phyloP scores from a whole-genome alignment of 108 stramenopile genomes.

The Fragilaria radians region DNA sequence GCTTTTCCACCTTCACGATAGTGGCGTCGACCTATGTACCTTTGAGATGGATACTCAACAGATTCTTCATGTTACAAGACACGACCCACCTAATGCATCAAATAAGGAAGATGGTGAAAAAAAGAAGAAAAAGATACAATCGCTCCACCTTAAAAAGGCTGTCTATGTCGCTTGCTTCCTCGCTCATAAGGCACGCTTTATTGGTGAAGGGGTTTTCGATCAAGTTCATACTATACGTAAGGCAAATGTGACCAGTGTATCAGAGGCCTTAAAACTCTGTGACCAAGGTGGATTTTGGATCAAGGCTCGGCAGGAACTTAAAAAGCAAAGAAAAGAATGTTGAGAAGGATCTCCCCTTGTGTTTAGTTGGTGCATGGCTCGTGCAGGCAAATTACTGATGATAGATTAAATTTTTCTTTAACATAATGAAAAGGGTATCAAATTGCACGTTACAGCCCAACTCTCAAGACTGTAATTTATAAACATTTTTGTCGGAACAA shows the following conservation, averaged over 20 bases:
- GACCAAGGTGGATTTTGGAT: slow-evolving; percentile 28
- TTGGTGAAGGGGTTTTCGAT: slow-evolving; percentile 70
- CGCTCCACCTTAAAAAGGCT: slow-evolving; percentile 58
- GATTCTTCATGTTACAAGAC: slow-evolving; percentile 78
- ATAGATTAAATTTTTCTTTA: too few relatives aligned
- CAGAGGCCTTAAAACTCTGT: slow-evolving; percentile 34
- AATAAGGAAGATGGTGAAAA: slow-evolving; percentile 30
- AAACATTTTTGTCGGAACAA: too few relatives aligned
- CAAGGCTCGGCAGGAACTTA: slow-evolving; percentile 7
- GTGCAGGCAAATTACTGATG: too few relatives aligned
- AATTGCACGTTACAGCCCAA: too few relatives aligned
- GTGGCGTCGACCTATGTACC: slow-evolving; percentile 61
- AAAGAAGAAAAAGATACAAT: slow-evolving; percentile 69
- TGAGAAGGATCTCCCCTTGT: too few relatives aligned
- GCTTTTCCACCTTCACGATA: slow-evolving; percentile 69
- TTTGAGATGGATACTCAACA: slow-evolving; percentile 89
- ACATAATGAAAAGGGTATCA: too few relatives aligned
- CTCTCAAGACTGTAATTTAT: too few relatives aligned
- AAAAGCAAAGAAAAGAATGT: neutral
- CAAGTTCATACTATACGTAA: slow-evolving; percentile 75
- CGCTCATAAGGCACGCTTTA: slow-evolving; percentile 72
- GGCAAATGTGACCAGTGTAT: slow-evolving; percentile 41
- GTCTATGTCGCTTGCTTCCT: slow-evolving; percentile 70
- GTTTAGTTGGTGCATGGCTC: too few relatives aligned
- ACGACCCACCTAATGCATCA: slow-evolving; percentile 21